Evolutionary conservation across 192 early-diverging fungal genomes (phyloP), one percentile per base, ranked within the genome.

Genomic region (Phycomyces blakesleeanus): DNA sequence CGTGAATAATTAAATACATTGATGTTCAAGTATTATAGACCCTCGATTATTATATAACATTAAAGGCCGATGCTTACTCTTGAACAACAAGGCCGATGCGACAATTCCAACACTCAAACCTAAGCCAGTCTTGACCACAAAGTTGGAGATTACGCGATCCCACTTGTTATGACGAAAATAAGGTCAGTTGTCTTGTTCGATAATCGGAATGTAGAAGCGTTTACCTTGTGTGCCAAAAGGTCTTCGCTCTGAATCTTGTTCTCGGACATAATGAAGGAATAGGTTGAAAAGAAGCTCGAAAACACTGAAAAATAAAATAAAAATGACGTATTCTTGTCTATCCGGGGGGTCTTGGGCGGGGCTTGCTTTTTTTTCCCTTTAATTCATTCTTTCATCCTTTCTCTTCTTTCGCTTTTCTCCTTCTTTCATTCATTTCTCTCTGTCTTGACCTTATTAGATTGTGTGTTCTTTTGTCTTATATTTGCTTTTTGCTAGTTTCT

Each of bases 31-130:
- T 26, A n/a, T n/a, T n/a, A n/a, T n/a, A n/a, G n/a, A n/a, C n/a
- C n/a, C 38, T n/a, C 18, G 26, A 51, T 44, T 22, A 12, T 12
- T 10, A 6, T 38, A 15, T 26, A 20, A 51, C 39, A 41, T 22
- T 25, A 26, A 57, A 37, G 9, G 8, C 5, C 20, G 16, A 16
- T 26, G 37, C 89, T 73, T 81, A 88, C 91, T 86, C 78, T 84
- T 86, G 80, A 95, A 95, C 66, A 95, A 66, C 24, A 95, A 76
- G 41, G 89, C 91, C 21, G 91, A 92, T 27, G 88, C 83, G n/a
- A 92, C 90, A 64, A 95, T 83, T 68, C 93, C 93, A 54, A 90
- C 87, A 67, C 86, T 86, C 59, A 92, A 73, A 58, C 91, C 93
- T 56, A 91, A 77, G 16, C 89, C 91, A 42, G 86, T 81, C 78